Percentiles rank a stretch among this genome's conserved stretches.
phyloP scores from a whole-genome alignment of 257 asterid genomes.

The Capsicum rhomboideum region DNA sequence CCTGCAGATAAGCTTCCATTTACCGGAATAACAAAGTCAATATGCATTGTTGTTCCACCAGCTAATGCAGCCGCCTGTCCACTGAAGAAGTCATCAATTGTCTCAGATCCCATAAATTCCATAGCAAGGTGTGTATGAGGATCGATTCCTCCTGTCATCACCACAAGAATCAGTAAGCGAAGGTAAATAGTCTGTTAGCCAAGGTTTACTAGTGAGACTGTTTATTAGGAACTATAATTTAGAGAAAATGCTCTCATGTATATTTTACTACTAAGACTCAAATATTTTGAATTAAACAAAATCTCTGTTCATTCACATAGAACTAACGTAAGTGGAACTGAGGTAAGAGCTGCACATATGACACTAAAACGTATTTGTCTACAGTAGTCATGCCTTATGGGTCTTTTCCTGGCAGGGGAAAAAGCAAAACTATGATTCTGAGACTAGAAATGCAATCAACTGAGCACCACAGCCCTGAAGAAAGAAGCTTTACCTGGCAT shows the following conservation, averaged over 20 bases:
- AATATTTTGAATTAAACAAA: background rate
- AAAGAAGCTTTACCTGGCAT: slow-evolving; percentile 72
- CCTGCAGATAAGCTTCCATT: slow-evolving; percentile 87
- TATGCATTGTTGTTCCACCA: slow-evolving; percentile 98
- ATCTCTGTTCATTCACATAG: background rate
- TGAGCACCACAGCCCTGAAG: background rate
- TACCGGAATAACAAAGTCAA: slow-evolving; percentile 89
- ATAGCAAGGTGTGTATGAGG: slow-evolving; percentile 97
- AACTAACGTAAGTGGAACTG: background rate
- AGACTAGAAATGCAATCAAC: background rate
- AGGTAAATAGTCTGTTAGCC: background rate
- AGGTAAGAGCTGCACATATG: background rate
- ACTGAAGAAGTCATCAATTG: slow-evolving; percentile 81
- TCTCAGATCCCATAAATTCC: slow-evolving; percentile 90
- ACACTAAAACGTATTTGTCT: background rate
- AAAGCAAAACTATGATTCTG: background rate
- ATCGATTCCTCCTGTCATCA: slow-evolving; percentile 85
- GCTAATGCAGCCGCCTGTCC: slow-evolving; percentile 99
- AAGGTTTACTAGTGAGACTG: background rate
- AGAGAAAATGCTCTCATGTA: background rate
- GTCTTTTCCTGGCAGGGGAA: background rate
- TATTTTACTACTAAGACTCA: background rate
- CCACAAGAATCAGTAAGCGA: background rate
- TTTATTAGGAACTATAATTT: background rate
- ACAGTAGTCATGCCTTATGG: background rate